Evolutionary conservation across 306 rosid genomes (phyloP), one percentile per base, ranked within the genome.

Genomic region (Urtica urens): DNA sequence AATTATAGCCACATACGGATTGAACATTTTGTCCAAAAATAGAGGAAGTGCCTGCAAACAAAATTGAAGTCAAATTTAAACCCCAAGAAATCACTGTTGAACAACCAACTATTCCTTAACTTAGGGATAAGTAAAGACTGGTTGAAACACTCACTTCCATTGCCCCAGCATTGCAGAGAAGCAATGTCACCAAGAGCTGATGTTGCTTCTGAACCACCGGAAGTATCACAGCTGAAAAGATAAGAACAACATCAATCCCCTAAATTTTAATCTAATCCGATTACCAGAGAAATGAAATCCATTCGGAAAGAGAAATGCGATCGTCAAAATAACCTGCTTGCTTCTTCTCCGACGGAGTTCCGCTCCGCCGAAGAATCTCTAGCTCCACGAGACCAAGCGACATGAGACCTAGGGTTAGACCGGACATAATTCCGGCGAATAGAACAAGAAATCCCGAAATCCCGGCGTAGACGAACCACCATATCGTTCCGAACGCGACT

Each of bases 401-500:
- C 99, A 90, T 90, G 66, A 90, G 92, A 7, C 99, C 99, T 11
- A 90, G 80, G 30, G 99, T 90, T 44, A 90, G 43, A 14, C 99
- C 99, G 8, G 99, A 85, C 99, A 90, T 85, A n/a, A 90, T 79
- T 16, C 99, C 99, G 4, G 99, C 99, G 52, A 90, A 90, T 56
- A 81, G 61, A 40, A 90, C 94, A 0, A 90, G 58, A 29, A 71
- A 46, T 26, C 74, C 59, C 7, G 94, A 90, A 57, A 81, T 42
- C 1, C 92, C 99, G 13, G 79, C 92, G 31, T 90, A 84, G 25
- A 70, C 11, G 64, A 71, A 75, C 95, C 95, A 90, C 84, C 72
- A 64, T 2, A 51, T 53, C 16, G 94, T 71, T 44, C 87, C 94
- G 26, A 85, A 71, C 0, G 82, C 59, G 18, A 81, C 66, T 1